These are phyloP conservation scores for Helotiales sp. DNA, from an alignment of 2,329 filamentous ascomycete species.

Conservation along the genomic window DNA sequence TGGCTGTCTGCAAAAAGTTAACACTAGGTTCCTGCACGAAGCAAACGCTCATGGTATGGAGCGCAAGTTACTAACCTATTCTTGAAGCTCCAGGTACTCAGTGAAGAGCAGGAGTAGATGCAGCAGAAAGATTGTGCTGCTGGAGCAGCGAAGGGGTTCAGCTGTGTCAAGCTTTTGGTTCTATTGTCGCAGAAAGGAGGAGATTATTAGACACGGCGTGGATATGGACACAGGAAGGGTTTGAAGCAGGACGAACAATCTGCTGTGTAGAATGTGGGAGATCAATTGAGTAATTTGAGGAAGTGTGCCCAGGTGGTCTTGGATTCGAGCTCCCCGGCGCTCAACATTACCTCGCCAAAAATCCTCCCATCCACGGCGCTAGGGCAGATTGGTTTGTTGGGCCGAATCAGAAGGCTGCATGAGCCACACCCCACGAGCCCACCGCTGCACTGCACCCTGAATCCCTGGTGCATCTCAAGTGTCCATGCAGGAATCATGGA, in stretches of 20 bases:
- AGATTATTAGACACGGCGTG: slow-evolving; percentile 9
- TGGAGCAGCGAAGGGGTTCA: slow-evolving; percentile 13
- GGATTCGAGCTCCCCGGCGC: slow-evolving; percentile 13
- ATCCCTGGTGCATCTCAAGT: neutral
- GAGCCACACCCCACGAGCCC: slow-evolving; percentile 6
- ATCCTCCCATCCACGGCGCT: slow-evolving; percentile 1
- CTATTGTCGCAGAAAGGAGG: slow-evolving; percentile 10
- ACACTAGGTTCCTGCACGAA: neutral
- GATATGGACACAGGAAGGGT: neutral
- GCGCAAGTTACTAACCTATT: slow-evolving; percentile 23
- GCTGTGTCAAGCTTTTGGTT: slow-evolving; percentile 15
- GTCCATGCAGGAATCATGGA: neutral
- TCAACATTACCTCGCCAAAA: slow-evolving; percentile 23
- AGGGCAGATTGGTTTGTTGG: slow-evolving; percentile 16
- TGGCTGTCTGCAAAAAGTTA: slow-evolving; percentile 14
- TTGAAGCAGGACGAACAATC: slow-evolving; percentile 10
- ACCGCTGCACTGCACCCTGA: neutral
- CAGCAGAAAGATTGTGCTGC: slow-evolving; percentile 18
- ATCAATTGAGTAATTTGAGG: slow-evolving; percentile 17
- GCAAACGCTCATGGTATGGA: neutral
- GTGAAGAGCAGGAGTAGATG: slow-evolving; percentile 37
- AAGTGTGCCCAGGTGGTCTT: slow-evolving; percentile 4
- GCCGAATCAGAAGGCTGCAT: slow-evolving; percentile 11
- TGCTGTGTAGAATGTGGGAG: slow-evolving; percentile 2
- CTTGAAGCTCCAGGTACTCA: slow-evolving; percentile 35